Conservation (phyloP, 2,329 filamentous ascomycete species). For the Dothidotthia symphoricarpi region DNA sequence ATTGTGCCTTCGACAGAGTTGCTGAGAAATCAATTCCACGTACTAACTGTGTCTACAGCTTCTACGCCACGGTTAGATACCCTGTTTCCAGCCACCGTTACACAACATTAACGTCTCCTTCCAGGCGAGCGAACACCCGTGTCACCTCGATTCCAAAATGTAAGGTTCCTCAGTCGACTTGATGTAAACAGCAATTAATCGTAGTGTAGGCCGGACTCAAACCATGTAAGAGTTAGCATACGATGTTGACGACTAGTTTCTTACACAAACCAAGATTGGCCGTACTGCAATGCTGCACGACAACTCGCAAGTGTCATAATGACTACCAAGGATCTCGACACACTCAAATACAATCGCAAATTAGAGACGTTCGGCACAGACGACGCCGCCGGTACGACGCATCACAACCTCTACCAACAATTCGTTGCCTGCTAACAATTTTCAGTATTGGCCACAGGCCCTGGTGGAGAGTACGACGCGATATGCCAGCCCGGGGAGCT, state of each 20-base stretch:
- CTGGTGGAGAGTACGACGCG: slow-evolving; percentile 67
- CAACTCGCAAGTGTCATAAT: slow-evolving; percentile 65
- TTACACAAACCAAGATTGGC: slow-evolving; percentile 62
- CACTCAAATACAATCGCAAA: slow-evolving; percentile 64
- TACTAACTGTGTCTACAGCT: slow-evolving; percentile 24
- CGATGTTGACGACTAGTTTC: background rate
- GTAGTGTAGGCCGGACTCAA: slow-evolving; percentile 29
- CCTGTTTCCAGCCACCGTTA: background rate
- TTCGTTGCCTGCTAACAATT: slow-evolving; percentile 4
- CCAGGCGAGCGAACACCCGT: slow-evolving; percentile 78
- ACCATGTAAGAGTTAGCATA: slow-evolving; percentile 25
- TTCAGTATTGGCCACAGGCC: slow-evolving; percentile 62
- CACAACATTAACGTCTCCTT: slow-evolving; percentile 5
- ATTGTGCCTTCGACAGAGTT: background rate
- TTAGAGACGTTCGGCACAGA: slow-evolving; percentile 77
- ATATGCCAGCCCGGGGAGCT: slow-evolving; percentile 61
- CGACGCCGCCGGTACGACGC: slow-evolving; percentile 50
- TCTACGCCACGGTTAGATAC: slow-evolving; percentile 40
- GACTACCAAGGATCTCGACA: slow-evolving; percentile 53
- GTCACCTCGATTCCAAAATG: slow-evolving; percentile 81
- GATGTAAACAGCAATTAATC: slow-evolving; percentile 5
- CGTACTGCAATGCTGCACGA: slow-evolving; percentile 78
- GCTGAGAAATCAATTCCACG: background rate
- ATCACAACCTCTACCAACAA: background rate
- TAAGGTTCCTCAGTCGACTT: slow-evolving; percentile 43